Evolutionary conservation across 2,329 filamentous ascomycete genomes (phyloP), one percentile per base, ranked within the genome.

Genomic region (Aureobasidium uvarum): DNA sequence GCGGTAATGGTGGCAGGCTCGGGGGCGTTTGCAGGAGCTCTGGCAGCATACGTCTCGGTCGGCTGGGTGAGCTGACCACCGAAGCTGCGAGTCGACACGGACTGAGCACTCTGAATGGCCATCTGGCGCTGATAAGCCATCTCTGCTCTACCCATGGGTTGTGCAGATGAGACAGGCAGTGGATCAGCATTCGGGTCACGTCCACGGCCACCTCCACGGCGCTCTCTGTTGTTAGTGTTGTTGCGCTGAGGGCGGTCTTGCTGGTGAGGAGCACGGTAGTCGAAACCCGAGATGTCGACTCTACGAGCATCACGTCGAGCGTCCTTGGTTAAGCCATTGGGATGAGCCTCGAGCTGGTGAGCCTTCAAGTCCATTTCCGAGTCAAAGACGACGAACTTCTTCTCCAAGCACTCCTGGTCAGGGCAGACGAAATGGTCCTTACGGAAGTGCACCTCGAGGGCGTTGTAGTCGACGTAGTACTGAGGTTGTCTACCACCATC

Each of bases 321-420:
- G 70, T 94, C 90, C 72, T 96, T 97, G 10, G 92, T 91, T 28
- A 96, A 76, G 0, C 88, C 86, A 70, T 88, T 86, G 0, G 88
- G 91, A 74, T 99, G 95, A 63, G 88, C 85, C 71, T 90, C 89
- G 11, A 99, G 79, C 75, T 96, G 91, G 77, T 99, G 95, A 3
- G 90, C 95, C 76, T 98, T 96, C 54, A 99, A 80, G 72, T 99
- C 95, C 82, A 99, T 88, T 73, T 97, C 91, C 0, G 92, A 93
- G 64, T 92, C 91, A 71, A 99, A 99, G 0, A 98, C 95, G 36
- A 98, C 90, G 74, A 98, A 97, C 75, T 97, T 98, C 84, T 96
- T 96, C 71, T 98, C 95, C 73, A 95, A 75, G 72, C 95, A 99
- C 73, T 96, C 93, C 63, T 85, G 83, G 71, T 99, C 92, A 7